Evolutionary conservation across 2,329 filamentous ascomycete species (phyloP), one percentile per base, ranked within the genome.

Genomic region (Xylariaceae sp.): DNA sequence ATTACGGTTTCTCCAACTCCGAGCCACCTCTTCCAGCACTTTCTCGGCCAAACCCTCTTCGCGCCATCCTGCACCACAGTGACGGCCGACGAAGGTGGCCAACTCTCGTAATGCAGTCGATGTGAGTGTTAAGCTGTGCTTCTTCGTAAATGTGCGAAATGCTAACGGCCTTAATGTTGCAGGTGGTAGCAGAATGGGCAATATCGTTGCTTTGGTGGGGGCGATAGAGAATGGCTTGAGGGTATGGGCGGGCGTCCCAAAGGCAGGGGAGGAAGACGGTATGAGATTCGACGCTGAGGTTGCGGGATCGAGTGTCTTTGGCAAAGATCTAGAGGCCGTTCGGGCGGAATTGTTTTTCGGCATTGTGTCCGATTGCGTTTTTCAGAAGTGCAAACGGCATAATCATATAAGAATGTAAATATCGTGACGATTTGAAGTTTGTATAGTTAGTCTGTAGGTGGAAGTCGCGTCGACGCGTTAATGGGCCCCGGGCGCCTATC

Each of bases 61-160:
- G 65, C 92, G 84, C 94, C 94, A 99, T 85, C 86, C 90, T 54
- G 91, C 91, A 35, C 94, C 94, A 70, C 94, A 99, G 71, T 96
- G 88, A 63, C 89, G 86, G 8, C 94, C 95, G 51, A 99, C 87
- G 70, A 99, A 99, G 1, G 83, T 80, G 26, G 94, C 91, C 34
- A 99, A 79, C 46, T 88, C 83, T 70, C 92, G 86, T 4, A 99
- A 76, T 0, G 94, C 90, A 0, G 91, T 84, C 0, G 92, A 94
- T 6, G 89, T 91, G 51, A 99, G 82, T 0, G 91, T 97, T 53
- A 99, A 77, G 64, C 92, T 95, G 73, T 99, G 90, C 68, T 97
- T 99, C 72, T 96, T 96, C 1, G 94, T 99, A 62, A 99, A 95
- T 0, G 89, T 95, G 46, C 94, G 85, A 68, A 99, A 97, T 6